phyloP scores from a whole-genome alignment of 495 filamentous ascomycete genomes.

The Neurospora tetraspora region DNA sequence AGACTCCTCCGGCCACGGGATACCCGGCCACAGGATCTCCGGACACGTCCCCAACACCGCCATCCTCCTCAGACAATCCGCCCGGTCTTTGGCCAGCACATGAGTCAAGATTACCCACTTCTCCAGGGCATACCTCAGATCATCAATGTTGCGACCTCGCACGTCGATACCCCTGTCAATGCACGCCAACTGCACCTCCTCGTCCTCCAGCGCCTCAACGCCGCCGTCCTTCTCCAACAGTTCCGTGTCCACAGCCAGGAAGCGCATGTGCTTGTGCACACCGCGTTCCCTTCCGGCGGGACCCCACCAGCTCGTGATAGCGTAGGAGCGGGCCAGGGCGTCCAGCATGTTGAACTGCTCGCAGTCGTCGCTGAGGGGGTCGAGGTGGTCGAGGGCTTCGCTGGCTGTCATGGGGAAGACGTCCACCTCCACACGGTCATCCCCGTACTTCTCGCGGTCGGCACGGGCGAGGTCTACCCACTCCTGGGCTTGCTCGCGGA shows the following conservation, averaged over 20 bases:
- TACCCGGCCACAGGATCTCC: background rate
- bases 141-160: conserved; percentile 11
- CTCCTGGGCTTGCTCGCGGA: background rate
- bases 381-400: background rate
- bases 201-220: conserved; percentile 21
- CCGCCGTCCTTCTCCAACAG: conserved; percentile 28
- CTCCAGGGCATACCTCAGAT: conserved; percentile 18
- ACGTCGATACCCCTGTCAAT: conserved; percentile 33
- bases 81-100: background rate
- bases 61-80: conserved; percentile 6
- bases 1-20: background rate
- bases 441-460: background rate
- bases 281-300: conserved; percentile 4
- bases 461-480: background rate
- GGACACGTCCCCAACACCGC: conserved; percentile 3
- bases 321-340: conserved; percentile 23
- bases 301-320: conserved; percentile 9
- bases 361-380: background rate
- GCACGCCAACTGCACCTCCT: conserved; percentile 35
- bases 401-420: background rate
- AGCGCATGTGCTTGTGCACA: conserved; percentile 31
- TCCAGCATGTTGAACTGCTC: conserved; percentile 9
- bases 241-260: conserved; percentile 36
- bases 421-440: background rate
- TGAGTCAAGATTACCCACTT: conserved; percentile 25